Evolutionary conservation across 1,284 basidiomycete genomes (phyloP), one percentile per base, ranked within the genome.

Genomic region (Mycosarcoma mackinlayi): DNA sequence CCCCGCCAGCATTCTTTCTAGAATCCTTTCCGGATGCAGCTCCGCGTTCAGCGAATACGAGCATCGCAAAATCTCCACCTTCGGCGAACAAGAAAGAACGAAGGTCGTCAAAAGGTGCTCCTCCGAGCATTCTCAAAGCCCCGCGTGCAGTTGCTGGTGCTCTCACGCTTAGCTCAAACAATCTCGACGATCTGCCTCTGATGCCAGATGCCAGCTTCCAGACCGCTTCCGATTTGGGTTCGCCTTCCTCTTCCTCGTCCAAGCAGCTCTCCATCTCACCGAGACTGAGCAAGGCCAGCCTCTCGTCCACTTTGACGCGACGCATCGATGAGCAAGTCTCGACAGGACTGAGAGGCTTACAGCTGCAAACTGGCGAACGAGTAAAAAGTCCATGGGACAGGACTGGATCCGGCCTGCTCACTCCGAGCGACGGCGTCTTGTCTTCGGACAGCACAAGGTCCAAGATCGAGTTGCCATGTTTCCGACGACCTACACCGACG

Each of bases 1-100:
- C 48, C 18, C 57, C 71, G 6, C 71, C 71, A 3, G 61, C 67
- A 21, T 73, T 73, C 56, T 76, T 76, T 25, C 54, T 64, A 30
- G 57, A 76, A 21, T 75, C 72, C 1, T 76, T 75, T 30, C 73
- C 73, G 16, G 45, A 68, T 25, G 56, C 62, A 2, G 44, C 51
- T 14, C 7, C 13, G 14, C 11, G 40, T 3, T 28, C 37, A 6
- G 23, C 23, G 13, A 30, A 35, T 13, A 53, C 42, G 2, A 30
- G 41, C 6, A 21, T 31, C 6, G 6, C 46, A 0, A 34, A 42
- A 6, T 38, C 51, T 16, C 33, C 57, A 8, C 13, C 33, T 11
- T 19, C 37, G 14, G 38, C 30, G n/a, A 47, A 33, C 27, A 49
- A 54, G 21, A 49, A 53, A 37, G 61, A 48, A 21, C 42, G 42